phyloP scores from a whole-genome alignment of 768 basidiomycete genomes.

The Tricholoma hemisulphureum region DNA sequence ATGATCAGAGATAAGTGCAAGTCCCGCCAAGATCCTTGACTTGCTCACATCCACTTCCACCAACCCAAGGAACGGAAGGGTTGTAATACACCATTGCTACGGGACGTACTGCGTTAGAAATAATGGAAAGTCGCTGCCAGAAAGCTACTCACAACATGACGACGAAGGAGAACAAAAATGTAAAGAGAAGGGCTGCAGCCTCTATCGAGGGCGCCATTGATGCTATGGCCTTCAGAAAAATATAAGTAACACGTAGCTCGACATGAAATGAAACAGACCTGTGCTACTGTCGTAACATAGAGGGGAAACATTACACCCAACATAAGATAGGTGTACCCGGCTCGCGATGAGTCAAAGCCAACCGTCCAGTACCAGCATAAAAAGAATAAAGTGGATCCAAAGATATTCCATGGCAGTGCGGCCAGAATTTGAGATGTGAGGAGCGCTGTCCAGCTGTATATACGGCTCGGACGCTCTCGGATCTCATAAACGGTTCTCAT shows the following conservation, averaged over 20 bases:
- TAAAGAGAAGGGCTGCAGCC: conserved; percentile 53
- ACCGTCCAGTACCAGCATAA: conserved; percentile 74
- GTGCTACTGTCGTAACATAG: conserved; percentile 60
- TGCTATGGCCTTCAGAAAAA: conserved; percentile 50
- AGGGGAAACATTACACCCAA: conserved; percentile 53
- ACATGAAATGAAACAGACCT: conserved; percentile 25
- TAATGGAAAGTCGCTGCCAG: no score
- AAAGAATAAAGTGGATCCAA: conserved; percentile 58
- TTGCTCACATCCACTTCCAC: conserved; percentile 65
- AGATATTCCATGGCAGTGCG: conserved; percentile 62
- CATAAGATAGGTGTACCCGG: conserved; percentile 59
- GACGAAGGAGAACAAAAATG: conserved; percentile 54
- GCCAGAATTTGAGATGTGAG: conserved; percentile 53
- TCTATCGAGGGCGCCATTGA: conserved; percentile 55
- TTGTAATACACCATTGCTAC: conserved; percentile 59
- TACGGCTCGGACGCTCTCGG: conserved; percentile 63
- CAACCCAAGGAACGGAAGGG: conserved; percentile 57
- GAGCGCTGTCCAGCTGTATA: conserved; percentile 65
- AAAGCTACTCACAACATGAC: conserved; percentile 47
- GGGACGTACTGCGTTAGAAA: background rate
- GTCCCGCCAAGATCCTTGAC: background rate
- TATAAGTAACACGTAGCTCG: conserved; percentile 12
- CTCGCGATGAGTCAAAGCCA: conserved; percentile 51
- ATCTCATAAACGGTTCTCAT: conserved; percentile 64
- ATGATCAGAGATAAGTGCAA: background rate